phyloP scores from a whole-genome alignment of 2,329 filamentous ascomycete genomes.

The Cladorrhinum sp. region DNA sequence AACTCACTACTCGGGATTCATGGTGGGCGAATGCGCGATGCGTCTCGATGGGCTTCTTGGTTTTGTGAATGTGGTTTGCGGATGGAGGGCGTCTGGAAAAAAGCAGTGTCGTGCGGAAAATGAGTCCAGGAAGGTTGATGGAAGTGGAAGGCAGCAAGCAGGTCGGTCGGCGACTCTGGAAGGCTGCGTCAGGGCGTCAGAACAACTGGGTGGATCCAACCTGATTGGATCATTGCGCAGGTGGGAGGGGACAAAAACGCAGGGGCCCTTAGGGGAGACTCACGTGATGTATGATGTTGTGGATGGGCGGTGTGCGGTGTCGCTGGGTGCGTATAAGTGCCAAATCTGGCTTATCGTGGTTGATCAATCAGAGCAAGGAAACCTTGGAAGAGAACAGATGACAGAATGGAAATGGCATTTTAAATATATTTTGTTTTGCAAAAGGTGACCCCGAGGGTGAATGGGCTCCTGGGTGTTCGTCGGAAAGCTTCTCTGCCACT shows the following conservation, averaged over 20 bases:
- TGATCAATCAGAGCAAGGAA: too few relatives aligned
- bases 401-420: background rate
- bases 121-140: slow-evolving; percentile 21
- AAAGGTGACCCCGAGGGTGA: background rate
- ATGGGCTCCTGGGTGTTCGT: background rate
- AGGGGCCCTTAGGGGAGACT: slow-evolving; percentile 17
- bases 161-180: slow-evolving; percentile 22
- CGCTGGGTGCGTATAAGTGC: background rate
- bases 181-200: slow-evolving; percentile 29
- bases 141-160: slow-evolving; percentile 25
- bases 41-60: slow-evolving; percentile 2
- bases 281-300: slow-evolving; percentile 15
- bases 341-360: background rate
- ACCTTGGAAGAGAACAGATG: background rate
- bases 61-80: slow-evolving; percentile 15
- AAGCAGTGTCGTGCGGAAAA: slow-evolving; percentile 5
- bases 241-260: slow-evolving; percentile 16
- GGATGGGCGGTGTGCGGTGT: slow-evolving; percentile 11
- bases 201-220: slow-evolving; percentile 22
- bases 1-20: slow-evolving; percentile 90
- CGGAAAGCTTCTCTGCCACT: background rate
- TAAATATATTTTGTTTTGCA: background rate
- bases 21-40: slow-evolving; percentile 46
- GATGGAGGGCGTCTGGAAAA: slow-evolving; percentile 10
- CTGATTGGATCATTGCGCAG: slow-evolving; percentile 8